Base-by-base conservation (phyloP, 306 rosid genomes). In the Prunus campanulata region DNA sequence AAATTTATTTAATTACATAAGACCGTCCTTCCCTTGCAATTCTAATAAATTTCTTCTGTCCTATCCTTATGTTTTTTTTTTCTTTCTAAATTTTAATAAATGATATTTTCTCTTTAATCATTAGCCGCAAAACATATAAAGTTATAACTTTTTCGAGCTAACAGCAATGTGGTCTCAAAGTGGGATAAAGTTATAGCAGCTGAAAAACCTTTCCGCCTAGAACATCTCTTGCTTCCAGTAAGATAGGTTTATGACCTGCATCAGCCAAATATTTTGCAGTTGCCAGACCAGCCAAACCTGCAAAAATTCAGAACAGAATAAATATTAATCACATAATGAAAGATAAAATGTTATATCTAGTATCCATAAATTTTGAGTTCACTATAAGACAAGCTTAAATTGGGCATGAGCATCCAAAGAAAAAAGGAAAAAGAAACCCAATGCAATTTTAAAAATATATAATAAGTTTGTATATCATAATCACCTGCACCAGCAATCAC, bases 261-360 rank as follows among this genome's bases (percentile, higher is more conserved):
- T 95, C 98, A 39, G 97, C 97, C 88, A 95, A 86, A 83, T 95
- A 95, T 70, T 95, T 95, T 54, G 98, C 98, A 73, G 98, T 90
- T 35, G 97, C 89, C 66, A 95, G 90, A 77, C 98, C 98, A 78
- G 97, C 98, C 90, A 93, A 75, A 74, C 98, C 98, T 93, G 86
- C 35, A 72, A 73, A 61, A 76, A 76, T 77, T 75, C 49, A 70
- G 75, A 80, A 64, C 39, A 68, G 42, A 57, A 27, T 24, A 20
- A 59, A 22, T 59, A 9, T 22, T 59, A 11, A 59, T 61, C 44
- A 16, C 60, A 13, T 24, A 50, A 70, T 16, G n/a, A 61, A 70
- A 70, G 51, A 63, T 4, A 61, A 24, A 27, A 68, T 15, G 8
- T 30, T 24, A 68, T 25, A 48, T 3, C 10, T 25, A 48, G 25